These are phyloP conservation scores for Kappamyces sp. DNA, from an alignment of 192 early-diverging fungal species.

Conservation along the genomic window DNA sequence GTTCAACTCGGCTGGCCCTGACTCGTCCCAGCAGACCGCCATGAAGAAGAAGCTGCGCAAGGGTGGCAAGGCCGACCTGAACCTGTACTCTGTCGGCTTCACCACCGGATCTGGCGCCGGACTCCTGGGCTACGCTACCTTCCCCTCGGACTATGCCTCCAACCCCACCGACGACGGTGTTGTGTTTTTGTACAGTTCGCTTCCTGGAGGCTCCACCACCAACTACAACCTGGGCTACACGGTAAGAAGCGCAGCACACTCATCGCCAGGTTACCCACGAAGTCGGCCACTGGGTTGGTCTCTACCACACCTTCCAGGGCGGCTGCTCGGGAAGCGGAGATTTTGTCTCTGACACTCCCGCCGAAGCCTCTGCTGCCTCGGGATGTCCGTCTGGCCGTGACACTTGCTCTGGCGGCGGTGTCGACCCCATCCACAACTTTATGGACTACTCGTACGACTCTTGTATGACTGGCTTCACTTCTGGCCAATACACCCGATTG, in stretches of 20 bases:
- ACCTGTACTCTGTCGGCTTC: slow-evolving; percentile 8
- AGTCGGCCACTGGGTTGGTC: slow-evolving; percentile 26
- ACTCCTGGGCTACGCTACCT: slow-evolving; percentile 23
- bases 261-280: slow-evolving; percentile 12
- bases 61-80: neutral
- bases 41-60: too few relatives aligned
- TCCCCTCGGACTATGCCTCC: slow-evolving; percentile 20
- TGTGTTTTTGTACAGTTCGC: slow-evolving; percentile 19
- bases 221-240: slow-evolving; percentile 16
- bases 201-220: slow-evolving; percentile 17
- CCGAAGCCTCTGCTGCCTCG: slow-evolving; percentile 8
- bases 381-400: slow-evolving; percentile 17
- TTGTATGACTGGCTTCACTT: neutral
- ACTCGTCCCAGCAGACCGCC: too few relatives aligned
- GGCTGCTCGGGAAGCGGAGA: slow-evolving; percentile 17
- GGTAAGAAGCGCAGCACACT: neutral
- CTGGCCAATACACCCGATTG: neutral
- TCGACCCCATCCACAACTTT: slow-evolving; percentile 14
- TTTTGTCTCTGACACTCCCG: slow-evolving; percentile 14
- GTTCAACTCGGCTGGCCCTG: too few relatives aligned
- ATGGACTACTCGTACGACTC: slow-evolving; percentile 12
- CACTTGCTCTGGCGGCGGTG: slow-evolving; percentile 6
- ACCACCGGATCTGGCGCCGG: neutral
- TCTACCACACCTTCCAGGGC: slow-evolving; percentile 25
- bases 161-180: slow-evolving; percentile 25